Evolutionary conservation across 2,329 filamentous ascomycete species (phyloP).

Genomic region (Clarireedia monteithiana): DNA sequence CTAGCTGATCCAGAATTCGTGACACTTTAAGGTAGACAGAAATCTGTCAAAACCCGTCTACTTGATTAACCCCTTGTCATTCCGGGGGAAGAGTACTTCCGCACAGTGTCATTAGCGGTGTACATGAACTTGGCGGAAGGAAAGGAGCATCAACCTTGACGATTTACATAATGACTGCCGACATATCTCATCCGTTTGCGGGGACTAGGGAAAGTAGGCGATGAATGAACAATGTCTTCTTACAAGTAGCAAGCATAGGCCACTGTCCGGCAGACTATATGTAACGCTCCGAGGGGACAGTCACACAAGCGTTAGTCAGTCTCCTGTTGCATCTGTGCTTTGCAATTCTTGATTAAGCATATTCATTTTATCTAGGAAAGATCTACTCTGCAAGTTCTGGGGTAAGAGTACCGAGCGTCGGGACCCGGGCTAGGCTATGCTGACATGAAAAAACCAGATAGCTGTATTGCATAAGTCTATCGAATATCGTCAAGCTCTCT

Average conservation of each 20-base stretch:
- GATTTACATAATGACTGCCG: not conserved
- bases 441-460: too few relatives aligned
- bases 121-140: not conserved
- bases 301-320: not conserved
- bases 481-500: too few relatives aligned
- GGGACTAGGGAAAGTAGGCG: too few relatives aligned
- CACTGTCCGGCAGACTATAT: not conserved
- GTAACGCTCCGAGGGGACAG: not conserved
- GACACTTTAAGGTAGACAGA: too few relatives aligned
- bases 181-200: too few relatives aligned
- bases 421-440: not conserved
- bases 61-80: too few relatives aligned
- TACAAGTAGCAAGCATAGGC: too few relatives aligned
- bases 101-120: not conserved
- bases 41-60: too few relatives aligned
- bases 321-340: too few relatives aligned
- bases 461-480: too few relatives aligned
- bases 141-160: not conserved
- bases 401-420: slow-evolving; percentile 1
- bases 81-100: not conserved
- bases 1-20: too few relatives aligned
- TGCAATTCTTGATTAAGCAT: not conserved
- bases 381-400: not conserved
- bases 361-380: not conserved
- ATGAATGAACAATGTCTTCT: too few relatives aligned